Conservation (phyloP, 1,284 basidiomycete species). For the Irpex sp. region DNA sequence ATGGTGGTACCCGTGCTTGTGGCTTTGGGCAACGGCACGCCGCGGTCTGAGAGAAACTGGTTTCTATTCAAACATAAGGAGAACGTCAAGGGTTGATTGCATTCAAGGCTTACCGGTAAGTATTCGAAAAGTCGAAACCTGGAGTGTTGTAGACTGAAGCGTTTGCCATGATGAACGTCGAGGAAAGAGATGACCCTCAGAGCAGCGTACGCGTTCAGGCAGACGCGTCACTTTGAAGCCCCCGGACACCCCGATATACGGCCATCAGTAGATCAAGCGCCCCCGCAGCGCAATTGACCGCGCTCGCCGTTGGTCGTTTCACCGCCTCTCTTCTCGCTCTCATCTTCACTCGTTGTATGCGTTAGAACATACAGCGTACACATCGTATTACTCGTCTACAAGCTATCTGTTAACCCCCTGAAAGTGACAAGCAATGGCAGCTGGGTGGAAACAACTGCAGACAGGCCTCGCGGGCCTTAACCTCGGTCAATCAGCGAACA, state of each 20-base stretch:
- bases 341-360: no score
- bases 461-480: constrained; percentile 58
- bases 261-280: not conserved
- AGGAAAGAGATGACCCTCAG: constrained; percentile 13
- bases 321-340: no score
- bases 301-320: not conserved
- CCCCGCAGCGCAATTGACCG: constrained; percentile 2
- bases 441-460: constrained; percentile 71
- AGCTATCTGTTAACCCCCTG: no score
- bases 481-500: constrained; percentile 65
- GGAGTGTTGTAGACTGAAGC: constrained; percentile 25
- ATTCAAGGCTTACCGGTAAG: constrained; percentile 25
- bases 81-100: not conserved
- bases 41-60: constrained; percentile 69
- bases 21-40: constrained; percentile 60
- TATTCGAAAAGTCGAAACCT: constrained; percentile 37
- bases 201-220: constrained; percentile 20
- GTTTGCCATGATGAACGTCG: constrained; percentile 24
- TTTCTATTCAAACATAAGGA: constrained; percentile 64
- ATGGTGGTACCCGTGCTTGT: constrained; percentile 98
- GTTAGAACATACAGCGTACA: no score
- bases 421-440: constrained; percentile 45
- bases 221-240: constrained; percentile 14
- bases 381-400: no score
- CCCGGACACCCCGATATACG: constrained; percentile 10